Evolutionary conservation across 495 filamentous ascomycete species (phyloP).

Genomic region (Tirmania nivea): DNA sequence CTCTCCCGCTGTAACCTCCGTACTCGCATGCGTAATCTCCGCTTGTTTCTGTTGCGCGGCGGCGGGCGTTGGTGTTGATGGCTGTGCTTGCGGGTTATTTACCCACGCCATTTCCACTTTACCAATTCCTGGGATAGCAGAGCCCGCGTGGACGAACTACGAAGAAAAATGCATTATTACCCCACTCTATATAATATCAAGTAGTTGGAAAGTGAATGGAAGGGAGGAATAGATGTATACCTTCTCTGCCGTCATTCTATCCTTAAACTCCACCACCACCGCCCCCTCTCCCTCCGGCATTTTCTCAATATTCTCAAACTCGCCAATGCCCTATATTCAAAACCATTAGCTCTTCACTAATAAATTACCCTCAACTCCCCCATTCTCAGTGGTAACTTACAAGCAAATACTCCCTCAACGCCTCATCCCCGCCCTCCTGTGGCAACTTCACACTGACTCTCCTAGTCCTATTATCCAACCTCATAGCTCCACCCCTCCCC

Average conservation of each 20-base stretch:
- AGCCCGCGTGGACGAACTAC: conserved; percentile 27
- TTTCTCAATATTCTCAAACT: conserved; percentile 54
- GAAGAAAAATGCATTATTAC: conserved; percentile 32
- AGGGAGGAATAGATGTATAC: conserved; percentile 10
- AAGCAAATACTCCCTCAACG: conserved; percentile 62
- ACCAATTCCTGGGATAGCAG: conserved; percentile 50
- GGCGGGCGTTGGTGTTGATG: background rate
- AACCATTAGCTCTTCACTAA: conserved; percentile 7
- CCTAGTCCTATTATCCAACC: conserved; percentile 72
- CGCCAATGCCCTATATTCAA: conserved; percentile 45
- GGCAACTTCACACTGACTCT: conserved; percentile 50
- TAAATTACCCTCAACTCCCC: background rate
- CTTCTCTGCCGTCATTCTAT: conserved; percentile 74
- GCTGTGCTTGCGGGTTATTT: conserved; percentile 17
- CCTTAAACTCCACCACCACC: conserved; percentile 59
- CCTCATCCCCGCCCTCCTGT: conserved; percentile 55
- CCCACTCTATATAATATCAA: background rate
- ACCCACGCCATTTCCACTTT: conserved; percentile 62
- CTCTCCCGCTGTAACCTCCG: conserved; percentile 6
- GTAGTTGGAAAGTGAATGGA: background rate
- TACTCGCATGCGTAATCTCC: background rate
- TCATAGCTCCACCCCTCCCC: conserved; percentile 35
- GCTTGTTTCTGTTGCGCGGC: background rate
- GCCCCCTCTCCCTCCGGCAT: conserved; percentile 35
- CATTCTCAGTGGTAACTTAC: conserved; percentile 30